phyloP scores from a whole-genome alignment of 257 asterid species.

The Petunia secreta region DNA sequence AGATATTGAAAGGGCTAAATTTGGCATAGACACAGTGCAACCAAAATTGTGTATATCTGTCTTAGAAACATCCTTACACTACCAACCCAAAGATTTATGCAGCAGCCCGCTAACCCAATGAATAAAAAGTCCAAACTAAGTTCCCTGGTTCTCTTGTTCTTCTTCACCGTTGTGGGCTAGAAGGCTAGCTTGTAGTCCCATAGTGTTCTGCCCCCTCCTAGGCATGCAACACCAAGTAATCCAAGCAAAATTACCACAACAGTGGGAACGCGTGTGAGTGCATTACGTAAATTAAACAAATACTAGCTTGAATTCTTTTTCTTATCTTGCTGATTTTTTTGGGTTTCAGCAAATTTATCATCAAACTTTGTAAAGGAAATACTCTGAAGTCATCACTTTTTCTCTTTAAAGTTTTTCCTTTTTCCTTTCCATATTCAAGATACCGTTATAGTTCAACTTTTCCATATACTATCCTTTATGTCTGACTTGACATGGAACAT shows the following conservation, averaged over 20 bases:
- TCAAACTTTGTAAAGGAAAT: neutral
- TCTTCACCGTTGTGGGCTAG: neutral
- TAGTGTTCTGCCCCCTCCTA: neutral
- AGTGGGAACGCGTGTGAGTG: neutral
- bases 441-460: neutral
- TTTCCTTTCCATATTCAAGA: neutral
- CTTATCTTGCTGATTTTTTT: neutral
- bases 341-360: neutral
- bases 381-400: neutral
- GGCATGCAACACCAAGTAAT: neutral
- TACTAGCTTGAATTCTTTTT: neutral
- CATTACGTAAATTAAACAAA: neutral
- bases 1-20: neutral
- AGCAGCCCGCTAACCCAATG: neutral
- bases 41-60: neutral
- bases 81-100: neutral
- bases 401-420: neutral
- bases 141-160: neutral
- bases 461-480: neutral
- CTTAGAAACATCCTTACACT: constrained; percentile 7
- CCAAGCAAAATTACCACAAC: neutral
- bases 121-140: neutral
- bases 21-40: constrained; percentile 13
- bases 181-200: neutral
- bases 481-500: neutral